Percentiles rank a stretch among this genome's conserved stretches.
phyloP scores from a whole-genome alignment of 345 rosid genomes.

The Schrenkiella parvula region DNA sequence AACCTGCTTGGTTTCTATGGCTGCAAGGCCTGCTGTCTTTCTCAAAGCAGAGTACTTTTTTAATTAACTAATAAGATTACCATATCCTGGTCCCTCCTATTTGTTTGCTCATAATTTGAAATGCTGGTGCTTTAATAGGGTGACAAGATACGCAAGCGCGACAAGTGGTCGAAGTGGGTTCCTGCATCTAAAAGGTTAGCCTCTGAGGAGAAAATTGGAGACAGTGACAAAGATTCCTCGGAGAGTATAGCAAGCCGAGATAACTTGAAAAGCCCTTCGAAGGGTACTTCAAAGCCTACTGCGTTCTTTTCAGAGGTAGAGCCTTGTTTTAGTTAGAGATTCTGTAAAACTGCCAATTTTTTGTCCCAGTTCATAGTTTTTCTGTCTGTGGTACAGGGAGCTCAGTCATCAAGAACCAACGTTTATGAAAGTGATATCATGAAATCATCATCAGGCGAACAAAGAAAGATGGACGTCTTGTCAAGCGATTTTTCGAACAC shows the following conservation, averaged over 20 bases:
- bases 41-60: neutral
- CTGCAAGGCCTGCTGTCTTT: neutral
- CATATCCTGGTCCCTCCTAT: neutral
- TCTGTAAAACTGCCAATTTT: conserved; percentile 24
- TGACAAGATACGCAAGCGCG: conserved; percentile 66
- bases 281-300: conserved; percentile 9
- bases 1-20: neutral
- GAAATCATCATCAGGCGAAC: conserved; percentile 27
- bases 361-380: conserved; percentile 9
- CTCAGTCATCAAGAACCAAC: conserved; percentile 35
- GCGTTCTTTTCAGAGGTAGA: conserved; percentile 21
- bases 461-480: conserved; percentile 44
- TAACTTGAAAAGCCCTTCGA: conserved; percentile 16
- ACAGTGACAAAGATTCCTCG: conserved; percentile 30
- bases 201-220: conserved; percentile 37
- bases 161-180: conserved; percentile 81
- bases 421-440: conserved; percentile 22
- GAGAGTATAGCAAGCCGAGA: conserved; percentile 23
- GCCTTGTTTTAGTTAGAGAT: conserved; percentile 10
- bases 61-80: neutral
- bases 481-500: conserved; percentile 70
- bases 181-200: conserved; percentile 38
- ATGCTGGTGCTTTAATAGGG: conserved; percentile 45
- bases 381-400: conserved; percentile 28
- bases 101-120: conserved; percentile 3